Evolutionary conservation across 2,329 filamentous ascomycete species (phyloP).

Genomic region (Colletotrichum endophyticum): DNA sequence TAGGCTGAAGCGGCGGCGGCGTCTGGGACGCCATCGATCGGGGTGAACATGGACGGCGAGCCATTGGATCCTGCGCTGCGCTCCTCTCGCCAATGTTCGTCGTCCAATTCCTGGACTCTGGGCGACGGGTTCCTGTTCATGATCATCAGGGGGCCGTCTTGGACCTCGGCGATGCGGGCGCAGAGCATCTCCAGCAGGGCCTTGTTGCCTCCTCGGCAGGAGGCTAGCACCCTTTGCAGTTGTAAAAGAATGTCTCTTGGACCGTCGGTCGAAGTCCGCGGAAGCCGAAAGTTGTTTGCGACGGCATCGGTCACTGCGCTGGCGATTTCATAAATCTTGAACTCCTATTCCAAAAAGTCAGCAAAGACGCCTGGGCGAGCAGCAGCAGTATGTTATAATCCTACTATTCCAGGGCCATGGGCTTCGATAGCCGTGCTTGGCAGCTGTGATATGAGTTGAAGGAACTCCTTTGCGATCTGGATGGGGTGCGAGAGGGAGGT

Average conservation of each 20-base stretch:
- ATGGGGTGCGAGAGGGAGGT: conserved; percentile 38
- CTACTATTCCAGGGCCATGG: conserved; percentile 50
- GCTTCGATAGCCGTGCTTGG: conserved; percentile 52
- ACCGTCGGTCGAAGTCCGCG: conserved; percentile 1
- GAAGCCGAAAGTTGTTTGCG: conserved; percentile 28
- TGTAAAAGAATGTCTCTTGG: conserved; percentile 40
- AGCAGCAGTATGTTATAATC: background rate
- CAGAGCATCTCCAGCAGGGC: conserved; percentile 39
- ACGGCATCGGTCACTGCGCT: conserved; percentile 47
- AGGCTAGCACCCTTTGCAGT: conserved; percentile 43
- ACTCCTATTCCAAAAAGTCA: conserved; percentile 29
- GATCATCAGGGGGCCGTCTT: background rate
- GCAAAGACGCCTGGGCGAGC: background rate
- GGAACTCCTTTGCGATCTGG: conserved; percentile 49
- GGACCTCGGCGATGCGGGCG: conserved; percentile 18
- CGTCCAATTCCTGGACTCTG: conserved; percentile 17
- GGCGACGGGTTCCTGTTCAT: background rate
- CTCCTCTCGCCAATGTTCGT: conserved; percentile 3
- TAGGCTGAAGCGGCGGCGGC: background rate
- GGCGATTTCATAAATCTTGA: conserved; percentile 52
- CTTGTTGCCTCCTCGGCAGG: conserved; percentile 47
- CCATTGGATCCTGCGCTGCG: background rate
- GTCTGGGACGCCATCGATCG: background rate
- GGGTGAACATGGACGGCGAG: background rate
- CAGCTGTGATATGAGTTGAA: conserved; percentile 45